These are phyloP conservation scores for Strigomonas culicis DNA, from an alignment of 208 protist genomes.

Conservation along the genomic window DNA sequence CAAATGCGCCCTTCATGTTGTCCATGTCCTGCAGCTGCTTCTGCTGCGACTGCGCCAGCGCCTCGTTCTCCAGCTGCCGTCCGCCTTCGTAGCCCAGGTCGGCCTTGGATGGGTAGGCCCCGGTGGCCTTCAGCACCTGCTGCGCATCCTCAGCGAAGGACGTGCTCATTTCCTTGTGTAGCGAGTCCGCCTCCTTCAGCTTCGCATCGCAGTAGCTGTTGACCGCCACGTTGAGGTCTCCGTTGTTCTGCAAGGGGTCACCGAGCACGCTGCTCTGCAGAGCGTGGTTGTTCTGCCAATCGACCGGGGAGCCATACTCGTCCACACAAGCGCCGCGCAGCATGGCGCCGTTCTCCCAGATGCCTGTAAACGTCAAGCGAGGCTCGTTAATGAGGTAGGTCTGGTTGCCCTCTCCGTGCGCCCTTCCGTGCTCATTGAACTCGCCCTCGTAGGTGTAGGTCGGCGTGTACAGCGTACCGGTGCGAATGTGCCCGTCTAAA, in stretches of 20 bases:
- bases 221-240: constrained; percentile 55
- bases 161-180: constrained; percentile 62
- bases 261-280: constrained; percentile 71
- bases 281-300: constrained; percentile 86
- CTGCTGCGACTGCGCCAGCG: constrained; percentile 26
- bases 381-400: constrained; percentile 86
- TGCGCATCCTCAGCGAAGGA: constrained; percentile 79
- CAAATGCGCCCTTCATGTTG: constrained; percentile 22
- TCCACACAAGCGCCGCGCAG: constrained; percentile 79
- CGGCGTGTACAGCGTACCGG: constrained; percentile 81
- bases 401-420: constrained; percentile 82
- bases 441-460: constrained; percentile 91
- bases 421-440: constrained; percentile 84
- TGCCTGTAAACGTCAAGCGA: constrained; percentile 79
- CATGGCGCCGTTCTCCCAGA: constrained; percentile 82
- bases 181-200: constrained; percentile 65
- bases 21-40: constrained; percentile 60
- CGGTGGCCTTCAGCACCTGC: constrained; percentile 35
- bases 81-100: constrained; percentile 88
- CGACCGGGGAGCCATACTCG: constrained; percentile 83
- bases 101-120: constrained; percentile 62
- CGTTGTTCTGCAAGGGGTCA: constrained; percentile 25
- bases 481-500: constrained; percentile 70
- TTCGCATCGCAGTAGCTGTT: constrained; percentile 81
- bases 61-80: constrained; percentile 52